Conservation (phyloP, 345 rosid genomes). For the Stellera chamaejasme region DNA sequence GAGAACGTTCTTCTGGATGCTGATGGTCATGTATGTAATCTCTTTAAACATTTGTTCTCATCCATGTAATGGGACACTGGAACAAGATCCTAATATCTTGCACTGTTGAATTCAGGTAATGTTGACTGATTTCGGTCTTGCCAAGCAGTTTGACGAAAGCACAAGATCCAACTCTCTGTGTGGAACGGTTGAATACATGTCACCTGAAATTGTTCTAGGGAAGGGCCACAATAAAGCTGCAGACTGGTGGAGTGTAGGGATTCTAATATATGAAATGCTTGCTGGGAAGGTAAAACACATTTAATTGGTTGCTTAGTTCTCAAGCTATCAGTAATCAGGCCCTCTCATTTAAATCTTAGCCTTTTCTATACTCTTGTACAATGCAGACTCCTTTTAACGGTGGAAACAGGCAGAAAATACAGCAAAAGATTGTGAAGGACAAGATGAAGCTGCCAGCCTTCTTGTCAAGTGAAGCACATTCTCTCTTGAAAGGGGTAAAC, state of each 20-base stretch:
- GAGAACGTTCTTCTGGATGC: constrained; percentile 82
- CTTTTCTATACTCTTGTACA: constrained; percentile 1
- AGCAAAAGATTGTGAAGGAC: constrained; percentile 75
- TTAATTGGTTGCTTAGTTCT: too few relatives aligned
- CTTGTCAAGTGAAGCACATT: constrained; percentile 72
- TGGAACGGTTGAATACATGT: constrained; percentile 93
- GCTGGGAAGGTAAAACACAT: constrained; percentile 55
- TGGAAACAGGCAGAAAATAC: constrained; percentile 56
- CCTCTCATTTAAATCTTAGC: not conserved
- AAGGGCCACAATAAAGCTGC: constrained; percentile 93
- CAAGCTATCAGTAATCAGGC: too few relatives aligned
- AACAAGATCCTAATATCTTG: not conserved
- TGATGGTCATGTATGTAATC: constrained; percentile 71
- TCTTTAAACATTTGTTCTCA: not conserved
- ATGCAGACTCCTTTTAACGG: constrained; percentile 81
- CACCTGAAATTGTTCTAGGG: constrained; percentile 86
- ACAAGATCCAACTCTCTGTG: constrained; percentile 85
- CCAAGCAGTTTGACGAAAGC: constrained; percentile 78
- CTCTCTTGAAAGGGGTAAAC: constrained; percentile 74
- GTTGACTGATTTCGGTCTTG: constrained; percentile 90
- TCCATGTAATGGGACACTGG: not conserved
- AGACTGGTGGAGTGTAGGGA: constrained; percentile 98
- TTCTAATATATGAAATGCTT: constrained; percentile 87
- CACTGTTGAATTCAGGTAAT: constrained; percentile 36
- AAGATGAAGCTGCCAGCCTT: constrained; percentile 68